These are phyloP conservation scores for Sarocladium brachiariae DNA, from an alignment of 2,329 filamentous ascomycete species.

Conservation along the genomic window DNA sequence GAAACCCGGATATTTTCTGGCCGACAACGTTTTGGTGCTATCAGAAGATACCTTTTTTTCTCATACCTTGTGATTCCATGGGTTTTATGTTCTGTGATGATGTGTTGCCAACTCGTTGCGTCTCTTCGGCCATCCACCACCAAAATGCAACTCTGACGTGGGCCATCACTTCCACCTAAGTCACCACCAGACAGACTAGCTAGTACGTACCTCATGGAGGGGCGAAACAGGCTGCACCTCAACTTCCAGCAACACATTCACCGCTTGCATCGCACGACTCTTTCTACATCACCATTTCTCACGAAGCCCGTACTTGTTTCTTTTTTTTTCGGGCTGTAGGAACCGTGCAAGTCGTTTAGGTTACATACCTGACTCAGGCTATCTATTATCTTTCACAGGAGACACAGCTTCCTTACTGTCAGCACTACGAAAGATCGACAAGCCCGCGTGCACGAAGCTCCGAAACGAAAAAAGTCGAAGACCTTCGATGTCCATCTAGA, in stretches of 20 bases:
- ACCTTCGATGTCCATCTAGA: background rate
- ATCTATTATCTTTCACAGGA: too few species aligned
- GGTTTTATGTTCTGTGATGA: background rate
- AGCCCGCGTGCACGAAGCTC: constrained; percentile 1
- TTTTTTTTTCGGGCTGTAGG: too few species aligned
- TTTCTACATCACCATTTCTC: background rate
- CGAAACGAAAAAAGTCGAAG: background rate
- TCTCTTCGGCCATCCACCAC: too few species aligned
- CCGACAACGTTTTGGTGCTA: too few species aligned
- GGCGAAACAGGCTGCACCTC: background rate
- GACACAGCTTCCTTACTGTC: background rate
- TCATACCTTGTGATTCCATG: too few species aligned
- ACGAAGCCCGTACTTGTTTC: background rate
- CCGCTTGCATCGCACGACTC: background rate
- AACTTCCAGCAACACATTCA: background rate
- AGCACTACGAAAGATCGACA: background rate
- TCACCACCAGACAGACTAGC: background rate
- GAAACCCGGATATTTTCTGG: background rate
- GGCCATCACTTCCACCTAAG: background rate
- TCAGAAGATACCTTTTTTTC: too few species aligned
- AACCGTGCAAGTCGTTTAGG: too few species aligned
- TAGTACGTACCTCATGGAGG: background rate
- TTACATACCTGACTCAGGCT: too few species aligned
- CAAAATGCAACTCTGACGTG: constrained; percentile 1
- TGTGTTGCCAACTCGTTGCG: too few species aligned